Evolutionary conservation across 257 asterid species (phyloP).

Genomic region (Oldenlandia corymbosa): DNA sequence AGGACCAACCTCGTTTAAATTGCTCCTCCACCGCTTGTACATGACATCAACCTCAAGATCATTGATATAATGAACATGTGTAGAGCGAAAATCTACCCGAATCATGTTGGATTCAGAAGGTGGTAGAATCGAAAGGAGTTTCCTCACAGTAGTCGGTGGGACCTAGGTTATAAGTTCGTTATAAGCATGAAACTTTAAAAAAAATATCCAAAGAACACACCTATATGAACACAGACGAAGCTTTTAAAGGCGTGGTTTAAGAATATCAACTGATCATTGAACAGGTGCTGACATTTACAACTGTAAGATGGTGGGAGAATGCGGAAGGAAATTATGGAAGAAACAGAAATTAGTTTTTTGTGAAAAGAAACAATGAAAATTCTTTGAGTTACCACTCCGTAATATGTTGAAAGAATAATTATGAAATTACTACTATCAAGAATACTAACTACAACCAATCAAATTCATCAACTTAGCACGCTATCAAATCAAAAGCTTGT

Average conservation of each 20-base stretch:
- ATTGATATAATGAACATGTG: constrained; percentile 88
- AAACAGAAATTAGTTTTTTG: too few relatives aligned
- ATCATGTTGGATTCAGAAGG: constrained; percentile 67
- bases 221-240: neutral
- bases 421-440: neutral
- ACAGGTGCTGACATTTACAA: neutral
- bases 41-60: constrained; percentile 85
- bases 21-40: constrained; percentile 97
- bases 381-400: neutral
- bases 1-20: constrained; percentile 68
- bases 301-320: neutral
- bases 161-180: constrained; percentile 43
- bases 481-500: neutral
- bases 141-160: constrained; percentile 70
- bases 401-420: neutral
- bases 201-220: neutral
- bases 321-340: neutral
- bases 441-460: too few relatives aligned
- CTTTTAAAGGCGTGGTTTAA: neutral
- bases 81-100: constrained; percentile 91
- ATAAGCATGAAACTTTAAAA: neutral
- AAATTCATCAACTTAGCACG: neutral
- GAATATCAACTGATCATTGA: neutral
- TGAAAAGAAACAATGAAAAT: too few relatives aligned
- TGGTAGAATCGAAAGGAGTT: constrained; percentile 77